These are phyloP conservation scores for Globisporangium barbulae DNA, from an alignment of 352 stramenopile species.

Conservation along the genomic window DNA sequence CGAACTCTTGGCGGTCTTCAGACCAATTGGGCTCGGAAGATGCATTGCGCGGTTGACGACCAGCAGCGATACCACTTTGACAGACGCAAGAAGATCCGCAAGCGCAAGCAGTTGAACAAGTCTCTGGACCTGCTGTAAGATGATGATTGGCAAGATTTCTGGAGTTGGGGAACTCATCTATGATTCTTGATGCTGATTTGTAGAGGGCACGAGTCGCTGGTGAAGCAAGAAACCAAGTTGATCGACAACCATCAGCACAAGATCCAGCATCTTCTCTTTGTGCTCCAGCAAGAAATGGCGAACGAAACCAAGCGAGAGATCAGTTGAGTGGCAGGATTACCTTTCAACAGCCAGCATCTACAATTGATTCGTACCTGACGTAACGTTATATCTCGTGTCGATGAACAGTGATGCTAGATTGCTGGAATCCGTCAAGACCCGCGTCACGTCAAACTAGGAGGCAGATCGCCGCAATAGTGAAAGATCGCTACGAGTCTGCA, in stretches of 20 bases:
- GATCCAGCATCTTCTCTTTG: slow-evolving; percentile 49
- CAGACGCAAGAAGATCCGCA: slow-evolving; percentile 22
- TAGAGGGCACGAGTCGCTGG: slow-evolving; percentile 2
- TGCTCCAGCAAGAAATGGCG: slow-evolving; percentile 58
- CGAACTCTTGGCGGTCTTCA: slow-evolving; percentile 12
- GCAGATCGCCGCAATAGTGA: slow-evolving; percentile 36
- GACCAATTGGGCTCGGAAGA: slow-evolving; percentile 32
- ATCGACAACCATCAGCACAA: slow-evolving; percentile 57
- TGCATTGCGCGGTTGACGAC: slow-evolving; percentile 48
- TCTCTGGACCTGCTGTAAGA: slow-evolving; percentile 2
- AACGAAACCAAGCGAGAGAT: slow-evolving; percentile 59
- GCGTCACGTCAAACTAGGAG: slow-evolving; percentile 34
- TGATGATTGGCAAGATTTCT: not conserved
- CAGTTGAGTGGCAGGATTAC: slow-evolving; percentile 21
- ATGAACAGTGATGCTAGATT: slow-evolving; percentile 20
- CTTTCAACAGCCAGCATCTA: not conserved
- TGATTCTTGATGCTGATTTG: not conserved
- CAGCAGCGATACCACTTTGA: slow-evolving; percentile 49
- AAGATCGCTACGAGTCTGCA: slow-evolving; percentile 59
- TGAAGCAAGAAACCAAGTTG: slow-evolving; percentile 18
- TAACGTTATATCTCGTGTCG: not conserved
- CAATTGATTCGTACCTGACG: not conserved
- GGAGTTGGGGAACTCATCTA: not conserved
- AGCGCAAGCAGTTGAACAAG: slow-evolving; percentile 5
- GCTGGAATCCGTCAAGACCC: slow-evolving; percentile 18